These are phyloP conservation scores for Rosa chinensis DNA, from an alignment of 306 rosid genomes.

Conservation along the genomic window DNA sequence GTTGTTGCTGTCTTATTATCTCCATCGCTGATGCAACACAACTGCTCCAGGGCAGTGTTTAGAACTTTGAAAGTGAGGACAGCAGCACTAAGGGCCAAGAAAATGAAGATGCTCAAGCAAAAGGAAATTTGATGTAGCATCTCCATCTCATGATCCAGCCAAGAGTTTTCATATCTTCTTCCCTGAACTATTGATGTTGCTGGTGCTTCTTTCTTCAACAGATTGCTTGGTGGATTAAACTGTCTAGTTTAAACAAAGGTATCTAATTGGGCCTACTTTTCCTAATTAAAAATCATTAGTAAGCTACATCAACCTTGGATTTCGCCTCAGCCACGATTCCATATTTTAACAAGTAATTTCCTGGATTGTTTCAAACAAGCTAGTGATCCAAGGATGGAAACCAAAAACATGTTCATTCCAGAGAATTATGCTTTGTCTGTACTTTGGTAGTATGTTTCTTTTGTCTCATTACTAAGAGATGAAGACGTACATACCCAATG, in stretches of 20 bases:
- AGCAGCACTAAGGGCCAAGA: too few relatives aligned
- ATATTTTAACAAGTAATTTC: slow-evolving; percentile 11
- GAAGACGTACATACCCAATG: slow-evolving; percentile 6
- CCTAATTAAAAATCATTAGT: neutral
- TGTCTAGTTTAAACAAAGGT: neutral
- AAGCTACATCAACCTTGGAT: slow-evolving; percentile 8
- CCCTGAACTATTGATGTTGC: too few relatives aligned
- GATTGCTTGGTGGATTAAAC: slow-evolving; percentile 17
- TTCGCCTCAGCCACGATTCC: slow-evolving; percentile 25
- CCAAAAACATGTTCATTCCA: slow-evolving; percentile 17
- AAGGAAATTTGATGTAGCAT: too few relatives aligned
- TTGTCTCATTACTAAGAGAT: neutral
- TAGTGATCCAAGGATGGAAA: slow-evolving; percentile 14
- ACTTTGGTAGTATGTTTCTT: neutral
- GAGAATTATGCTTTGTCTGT: slow-evolving; percentile 1
- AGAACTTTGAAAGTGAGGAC: too few relatives aligned
- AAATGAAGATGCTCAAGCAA: too few relatives aligned
- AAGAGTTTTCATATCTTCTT: too few relatives aligned
- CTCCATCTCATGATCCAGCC: too few relatives aligned
- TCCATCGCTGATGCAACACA: too few relatives aligned
- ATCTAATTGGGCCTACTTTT: slow-evolving; percentile 26
- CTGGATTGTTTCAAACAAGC: slow-evolving; percentile 19
- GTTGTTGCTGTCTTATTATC: too few relatives aligned
- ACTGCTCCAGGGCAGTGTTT: too few relatives aligned
- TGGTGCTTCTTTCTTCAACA: slow-evolving; percentile 8